phyloP scores from a whole-genome alignment of 2,329 filamentous ascomycete species.

The Colletotrichum sansevieriae region DNA sequence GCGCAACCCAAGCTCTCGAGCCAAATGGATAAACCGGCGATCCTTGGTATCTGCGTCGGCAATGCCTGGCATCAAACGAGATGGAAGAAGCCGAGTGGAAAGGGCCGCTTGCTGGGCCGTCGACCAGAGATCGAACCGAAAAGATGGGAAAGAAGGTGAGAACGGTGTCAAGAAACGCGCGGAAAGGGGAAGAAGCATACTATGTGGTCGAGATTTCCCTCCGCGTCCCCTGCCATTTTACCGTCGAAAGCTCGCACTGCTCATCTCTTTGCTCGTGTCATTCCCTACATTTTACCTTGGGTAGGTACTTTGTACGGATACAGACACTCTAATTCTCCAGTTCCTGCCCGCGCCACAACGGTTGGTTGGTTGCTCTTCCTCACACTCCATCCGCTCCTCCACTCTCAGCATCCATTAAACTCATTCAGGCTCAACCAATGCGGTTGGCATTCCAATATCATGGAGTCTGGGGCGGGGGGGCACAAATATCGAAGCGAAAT shows the following conservation, averaged over 20 bases:
- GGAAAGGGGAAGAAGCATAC: neutral
- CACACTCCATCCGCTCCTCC: neutral
- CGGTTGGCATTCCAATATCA: neutral
- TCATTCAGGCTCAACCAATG: slow-evolving; percentile 7
- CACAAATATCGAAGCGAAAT: slow-evolving; percentile 16
- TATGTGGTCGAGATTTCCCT: neutral
- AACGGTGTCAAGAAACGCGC: neutral
- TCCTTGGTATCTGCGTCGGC: slow-evolving; percentile 25
- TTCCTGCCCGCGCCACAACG: too few species aligned
- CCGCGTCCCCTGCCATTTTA: neutral
- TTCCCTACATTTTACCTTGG: neutral
- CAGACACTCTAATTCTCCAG: too few species aligned
- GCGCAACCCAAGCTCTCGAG: slow-evolving; percentile 32
- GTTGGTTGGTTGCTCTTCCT: neutral
- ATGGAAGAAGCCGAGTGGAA: neutral
- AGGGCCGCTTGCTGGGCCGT: neutral
- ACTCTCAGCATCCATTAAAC: slow-evolving; percentile 18
- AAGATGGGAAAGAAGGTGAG: neutral
- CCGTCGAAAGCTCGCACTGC: neutral
- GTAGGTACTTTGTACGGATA: too few species aligned
- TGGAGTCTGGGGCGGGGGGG: neutral
- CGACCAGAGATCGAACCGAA: neutral
- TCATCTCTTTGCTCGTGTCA: slow-evolving; percentile 25
- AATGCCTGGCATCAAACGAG: slow-evolving; percentile 12
- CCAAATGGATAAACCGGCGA: slow-evolving; percentile 17